phyloP scores from a whole-genome alignment of 805 yeast genomes.

The Ogataea methylovora region DNA sequence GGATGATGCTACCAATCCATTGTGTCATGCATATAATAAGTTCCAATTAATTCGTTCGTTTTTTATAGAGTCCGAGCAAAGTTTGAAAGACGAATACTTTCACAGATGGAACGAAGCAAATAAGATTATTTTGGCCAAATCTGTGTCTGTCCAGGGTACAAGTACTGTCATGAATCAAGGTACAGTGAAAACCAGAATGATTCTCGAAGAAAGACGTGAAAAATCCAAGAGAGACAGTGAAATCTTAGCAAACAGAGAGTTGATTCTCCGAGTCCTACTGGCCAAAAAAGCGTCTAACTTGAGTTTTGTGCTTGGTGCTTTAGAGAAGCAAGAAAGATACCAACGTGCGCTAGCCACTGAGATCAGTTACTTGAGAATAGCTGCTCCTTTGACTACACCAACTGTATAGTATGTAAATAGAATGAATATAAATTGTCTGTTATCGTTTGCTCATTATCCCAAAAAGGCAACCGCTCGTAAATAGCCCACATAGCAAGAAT shows the following conservation, averaged over 20 bases:
- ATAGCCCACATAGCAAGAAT: too few species aligned
- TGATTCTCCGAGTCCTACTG: constrained; percentile 63
- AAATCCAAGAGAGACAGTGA: constrained; percentile 29
- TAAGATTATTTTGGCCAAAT: constrained; percentile 23
- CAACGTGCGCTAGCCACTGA: constrained; percentile 20
- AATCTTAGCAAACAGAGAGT: constrained; percentile 36
- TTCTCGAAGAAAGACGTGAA: constrained; percentile 4
- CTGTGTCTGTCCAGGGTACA: constrained; percentile 48
- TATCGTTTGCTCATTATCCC: too few species aligned
- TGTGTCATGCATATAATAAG: too few species aligned
- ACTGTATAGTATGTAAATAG: too few species aligned
- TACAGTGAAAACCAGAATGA: constrained; percentile 27
- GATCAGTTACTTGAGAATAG: too few species aligned
- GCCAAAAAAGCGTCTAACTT: constrained; percentile 25
- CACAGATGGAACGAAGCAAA: constrained; percentile 13
- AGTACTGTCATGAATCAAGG: constrained; percentile 70
- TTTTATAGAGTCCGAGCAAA: too few species aligned
- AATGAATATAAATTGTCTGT: too few species aligned
- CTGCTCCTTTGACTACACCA: too few species aligned
- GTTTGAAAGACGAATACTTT: too few species aligned
- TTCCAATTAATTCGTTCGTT: too few species aligned
- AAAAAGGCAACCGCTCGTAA: too few species aligned
- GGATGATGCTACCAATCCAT: too few species aligned
- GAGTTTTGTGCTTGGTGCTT: constrained; percentile 14
- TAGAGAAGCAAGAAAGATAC: constrained; percentile 23